Conservation (phyloP, 768 basidiomycete genomes). For the Mycena crocata region DNA sequence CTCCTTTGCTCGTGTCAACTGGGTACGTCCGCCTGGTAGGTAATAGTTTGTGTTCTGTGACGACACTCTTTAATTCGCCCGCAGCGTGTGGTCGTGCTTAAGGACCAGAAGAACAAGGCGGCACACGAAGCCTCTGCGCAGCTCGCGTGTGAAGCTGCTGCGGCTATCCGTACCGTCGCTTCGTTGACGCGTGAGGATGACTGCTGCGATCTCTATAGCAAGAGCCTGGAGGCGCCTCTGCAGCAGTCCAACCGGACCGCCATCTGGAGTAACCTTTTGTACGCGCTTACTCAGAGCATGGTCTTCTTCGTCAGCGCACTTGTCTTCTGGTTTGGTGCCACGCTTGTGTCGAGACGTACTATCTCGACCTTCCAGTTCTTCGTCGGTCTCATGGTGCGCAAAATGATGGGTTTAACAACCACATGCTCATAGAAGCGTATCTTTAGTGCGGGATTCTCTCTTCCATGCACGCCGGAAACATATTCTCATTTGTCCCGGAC, state of each 20-base stretch:
- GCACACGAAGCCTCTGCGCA: constrained; percentile 87
- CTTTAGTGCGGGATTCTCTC: constrained; percentile 79
- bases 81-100: constrained; percentile 86
- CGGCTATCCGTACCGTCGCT: constrained; percentile 91
- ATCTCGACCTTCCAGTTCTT: constrained; percentile 78
- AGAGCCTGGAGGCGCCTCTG: constrained; percentile 80
- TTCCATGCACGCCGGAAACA: constrained; percentile 88
- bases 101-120: constrained; percentile 85
- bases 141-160: constrained; percentile 91
- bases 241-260: constrained; percentile 72
- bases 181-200: constrained; percentile 89
- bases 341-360: constrained; percentile 66
- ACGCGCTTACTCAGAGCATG: constrained; percentile 78
- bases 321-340: constrained; percentile 82
- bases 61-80: neutral
- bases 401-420: no score
- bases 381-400: constrained; percentile 82
- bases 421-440: no score
- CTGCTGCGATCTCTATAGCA: constrained; percentile 73
- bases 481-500: constrained; percentile 89
- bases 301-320: constrained; percentile 87
- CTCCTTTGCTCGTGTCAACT: constrained; percentile 72
- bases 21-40: constrained; percentile 87
- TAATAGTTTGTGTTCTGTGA: constrained; percentile 1
- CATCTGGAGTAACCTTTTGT: constrained; percentile 73